These are phyloP conservation scores for Leccinum boreale DNA, from an alignment of 768 basidiomycete species.

Conservation along the genomic window DNA sequence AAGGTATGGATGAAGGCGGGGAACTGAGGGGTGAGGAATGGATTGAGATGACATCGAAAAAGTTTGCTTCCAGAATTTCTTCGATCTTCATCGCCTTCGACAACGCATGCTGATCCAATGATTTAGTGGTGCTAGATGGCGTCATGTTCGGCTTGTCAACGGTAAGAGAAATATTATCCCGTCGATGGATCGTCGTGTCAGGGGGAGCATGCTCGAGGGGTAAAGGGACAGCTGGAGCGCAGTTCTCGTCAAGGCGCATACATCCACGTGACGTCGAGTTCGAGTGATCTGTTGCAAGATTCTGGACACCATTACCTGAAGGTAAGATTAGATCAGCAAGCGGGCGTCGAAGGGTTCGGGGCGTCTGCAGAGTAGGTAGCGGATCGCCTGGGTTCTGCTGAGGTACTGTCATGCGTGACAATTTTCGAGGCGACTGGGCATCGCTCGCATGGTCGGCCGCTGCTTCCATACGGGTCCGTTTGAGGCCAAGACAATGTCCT, in stretches of 20 bases:
- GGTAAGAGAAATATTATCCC: not conserved
- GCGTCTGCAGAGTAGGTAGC: slow-evolving; percentile 3
- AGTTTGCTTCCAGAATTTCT: slow-evolving; percentile 8
- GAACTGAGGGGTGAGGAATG: slow-evolving; percentile 15
- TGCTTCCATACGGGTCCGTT: slow-evolving; percentile 17
- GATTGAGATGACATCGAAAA: slow-evolving; percentile 12
- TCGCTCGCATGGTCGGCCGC: not conserved
- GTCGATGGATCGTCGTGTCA: not conserved
- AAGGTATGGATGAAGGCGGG: slow-evolving; percentile 4
- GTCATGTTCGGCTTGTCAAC: not conserved
- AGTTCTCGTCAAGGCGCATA: slow-evolving; percentile 7
- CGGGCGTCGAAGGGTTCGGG: slow-evolving; percentile 17
- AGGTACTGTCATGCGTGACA: slow-evolving; percentile 8
- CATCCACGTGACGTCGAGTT: slow-evolving; percentile 3
- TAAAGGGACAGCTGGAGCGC: not conserved
- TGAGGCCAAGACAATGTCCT: not conserved
- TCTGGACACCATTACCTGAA: not conserved
- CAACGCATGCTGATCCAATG: not conserved
- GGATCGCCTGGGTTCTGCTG: not conserved
- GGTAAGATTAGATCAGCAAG: slow-evolving; percentile 16
- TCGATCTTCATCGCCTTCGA: slow-evolving; percentile 19
- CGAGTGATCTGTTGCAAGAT: not conserved
- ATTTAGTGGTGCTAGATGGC: not conserved
- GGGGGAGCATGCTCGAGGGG: not conserved
- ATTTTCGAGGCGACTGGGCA: slow-evolving; percentile 5